phyloP scores from a whole-genome alignment of 768 basidiomycete genomes.

The Tulasnella sp. region DNA sequence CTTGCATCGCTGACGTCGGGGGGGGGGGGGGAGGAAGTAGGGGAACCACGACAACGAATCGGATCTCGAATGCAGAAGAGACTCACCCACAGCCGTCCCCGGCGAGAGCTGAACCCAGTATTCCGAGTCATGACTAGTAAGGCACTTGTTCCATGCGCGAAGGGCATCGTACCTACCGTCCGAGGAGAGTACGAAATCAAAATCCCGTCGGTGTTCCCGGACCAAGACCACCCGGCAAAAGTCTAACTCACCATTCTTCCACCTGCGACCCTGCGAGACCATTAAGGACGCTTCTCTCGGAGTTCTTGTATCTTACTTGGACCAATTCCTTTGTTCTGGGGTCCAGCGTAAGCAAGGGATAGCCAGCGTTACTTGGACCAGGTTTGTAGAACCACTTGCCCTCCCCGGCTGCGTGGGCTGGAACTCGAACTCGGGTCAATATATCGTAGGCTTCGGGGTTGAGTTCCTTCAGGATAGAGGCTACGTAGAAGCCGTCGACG shows the following conservation, averaged over 20 bases:
- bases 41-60: not conserved
- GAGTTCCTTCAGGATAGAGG: conserved; percentile 71
- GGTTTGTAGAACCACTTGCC: conserved; percentile 42
- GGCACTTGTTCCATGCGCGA: conserved; percentile 70
- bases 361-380: conserved; percentile 54
- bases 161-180: conserved; percentile 74
- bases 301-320: conserved; percentile 92
- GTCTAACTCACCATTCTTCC: conserved; percentile 64
- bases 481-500: conserved; percentile 94
- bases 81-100: conserved; percentile 81
- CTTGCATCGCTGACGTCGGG: conserved; percentile 8
- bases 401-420: conserved; percentile 90
- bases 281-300: conserved; percentile 84
- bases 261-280: conserved; percentile 61
- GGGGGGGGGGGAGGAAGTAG: not conserved
- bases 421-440: conserved; percentile 68
- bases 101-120: conserved; percentile 90
- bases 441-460: conserved; percentile 72
- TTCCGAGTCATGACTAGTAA: conserved; percentile 81
- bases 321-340: conserved; percentile 59
- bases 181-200: not conserved
- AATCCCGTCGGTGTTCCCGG: not conserved
- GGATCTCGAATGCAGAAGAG: not conserved
- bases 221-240: not conserved
- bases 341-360: conserved; percentile 76